A percentile compares a stretch with the other conserved stretches of the same genome.
These are phyloP conservation scores for Bruguiera gymnorhiza DNA, from an alignment of 345 rosid species.

Conservation along the genomic window DNA sequence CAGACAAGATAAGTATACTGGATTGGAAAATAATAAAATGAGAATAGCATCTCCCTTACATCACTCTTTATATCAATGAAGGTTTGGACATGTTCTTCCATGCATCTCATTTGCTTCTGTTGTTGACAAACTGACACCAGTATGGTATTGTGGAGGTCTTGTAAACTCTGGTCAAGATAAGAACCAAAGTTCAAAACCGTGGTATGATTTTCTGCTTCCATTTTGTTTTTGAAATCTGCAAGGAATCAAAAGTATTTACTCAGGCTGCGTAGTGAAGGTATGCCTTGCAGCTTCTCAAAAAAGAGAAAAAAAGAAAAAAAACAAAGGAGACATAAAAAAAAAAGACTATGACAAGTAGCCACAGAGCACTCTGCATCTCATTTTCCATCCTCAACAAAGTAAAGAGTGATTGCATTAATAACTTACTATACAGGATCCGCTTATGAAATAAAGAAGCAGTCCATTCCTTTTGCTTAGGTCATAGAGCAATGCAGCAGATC, in stretches of 20 bases:
- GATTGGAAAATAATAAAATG: background rate
- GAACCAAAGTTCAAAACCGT: slow-evolving; percentile 77
- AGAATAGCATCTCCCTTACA: slow-evolving; percentile 42
- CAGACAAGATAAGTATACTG: slow-evolving; percentile 2
- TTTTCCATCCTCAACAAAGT: too few species aligned
- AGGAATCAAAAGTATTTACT: slow-evolving; percentile 6
- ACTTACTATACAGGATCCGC: too few species aligned
- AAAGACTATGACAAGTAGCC: too few species aligned
- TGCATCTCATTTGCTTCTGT: slow-evolving; percentile 68
- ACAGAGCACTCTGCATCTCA: too few species aligned
- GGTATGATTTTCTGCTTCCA: slow-evolving; percentile 72
- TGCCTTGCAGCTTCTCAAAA: too few species aligned
- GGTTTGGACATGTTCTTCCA: slow-evolving; percentile 67
- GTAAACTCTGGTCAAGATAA: slow-evolving; percentile 73
- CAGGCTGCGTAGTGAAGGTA: background rate
- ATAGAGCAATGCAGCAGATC: too few species aligned
- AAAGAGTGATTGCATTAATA: too few species aligned
- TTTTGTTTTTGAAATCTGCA: slow-evolving; percentile 65
- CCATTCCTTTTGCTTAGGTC: too few species aligned
- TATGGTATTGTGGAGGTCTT: slow-evolving; percentile 60
- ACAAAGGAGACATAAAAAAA: too few species aligned
- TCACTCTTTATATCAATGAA: slow-evolving; percentile 75
- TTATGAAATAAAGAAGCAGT: too few species aligned
- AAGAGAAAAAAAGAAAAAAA: too few species aligned
- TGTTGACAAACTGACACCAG: slow-evolving; percentile 81